Base-by-base conservation (phyloP, 768 basidiomycete species). In the Trametes cingulata region DNA sequence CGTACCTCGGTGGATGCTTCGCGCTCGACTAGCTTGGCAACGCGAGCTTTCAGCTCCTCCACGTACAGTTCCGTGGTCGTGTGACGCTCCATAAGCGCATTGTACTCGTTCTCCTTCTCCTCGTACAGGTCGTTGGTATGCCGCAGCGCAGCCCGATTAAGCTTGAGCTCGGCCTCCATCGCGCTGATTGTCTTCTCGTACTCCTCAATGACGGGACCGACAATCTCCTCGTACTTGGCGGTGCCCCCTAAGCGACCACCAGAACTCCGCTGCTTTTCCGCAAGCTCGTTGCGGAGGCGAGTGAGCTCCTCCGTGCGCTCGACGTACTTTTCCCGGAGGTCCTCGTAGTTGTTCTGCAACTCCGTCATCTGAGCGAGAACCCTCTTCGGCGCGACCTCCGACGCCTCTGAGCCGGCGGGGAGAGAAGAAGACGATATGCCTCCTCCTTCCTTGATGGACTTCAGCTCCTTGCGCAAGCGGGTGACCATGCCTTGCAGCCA, bases 161-260 rank as follows among this genome's bases (percentile, higher is more conserved):
- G 78, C 65, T 83, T 91, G 53, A 97, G 80, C 74, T 96, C 94
- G 0, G 91, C 91, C 73, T 99, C 97, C 82, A 99, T 90, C 2
- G 93, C 89, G 41, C 86, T 83, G 65, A 98, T 96, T 0, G 94
- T 93, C 80, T 96, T 94, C 79, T 99, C 96, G 74, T 99, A 99
- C 76, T 98, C 95, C 75, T 97, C 92, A 52, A 99, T 97, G 66
- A 99, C 95, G 2, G 96, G 96, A 15, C 94, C 95, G 20, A 98
- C 95, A 63, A 91, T 94, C 74, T 93, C 93, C 69, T 93, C 93
- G 68, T 93, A 93, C 63, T 70, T 72, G 9, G 80, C 86, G 3
- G 86, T 90, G 17, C 85, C 90, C 3, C 84, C 82, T 20, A 87
- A 67, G 35, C 83, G 82, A 27, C 90, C 90, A 8, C 83, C 80